Base-by-base conservation (phyloP, 1,284 basidiomycete genomes). In the Schizophyllum amplum region DNA sequence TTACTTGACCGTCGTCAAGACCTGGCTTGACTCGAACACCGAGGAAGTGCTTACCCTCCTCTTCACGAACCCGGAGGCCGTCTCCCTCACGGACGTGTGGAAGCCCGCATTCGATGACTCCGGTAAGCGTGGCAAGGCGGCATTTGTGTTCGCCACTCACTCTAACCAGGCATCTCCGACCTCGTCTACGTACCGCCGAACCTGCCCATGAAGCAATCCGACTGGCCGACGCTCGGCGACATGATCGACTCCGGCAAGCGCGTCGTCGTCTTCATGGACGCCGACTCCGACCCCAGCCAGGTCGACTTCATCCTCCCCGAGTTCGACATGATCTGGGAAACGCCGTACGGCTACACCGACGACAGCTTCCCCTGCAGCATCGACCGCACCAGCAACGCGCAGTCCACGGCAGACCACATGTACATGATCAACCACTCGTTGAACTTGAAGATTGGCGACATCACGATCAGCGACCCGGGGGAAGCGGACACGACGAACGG, bases 141-240 rank as follows among this genome's bases (percentile, higher is more conserved):
- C 22, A 17, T 9, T 20, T 26, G 20, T 9, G 7, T 20, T 1
- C 22, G 46, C 21, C 26, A 20, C 15, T 17, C 17, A 53, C 25
- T 24, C 5, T 27, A 67, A 4, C 68, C 76, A 63, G 89, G 87
- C 3, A 75, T 92, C 24, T 74, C 76, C 4, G 66, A 72, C 4
- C 66, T 84, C 26, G 75, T 80, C 3, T 92, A 84, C 67, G 72
- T 82, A 0, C 88, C 89, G 0, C 71, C 79, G 1, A 68, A 74
- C 0, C 70, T 81, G 0, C 77, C 80, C 0, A 72, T 83, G 60
- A 71, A 75, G 46, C 75, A 82, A 54, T 69, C 69, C 51, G 76
- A 79, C 49, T 92, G 90, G 90, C 91, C 90, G 0, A 89, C 87
- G 0, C 77, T 92, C 11, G 83, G 85, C n/a, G 67, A 78, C 15